phyloP scores from a whole-genome alignment of 2,329 filamentous ascomycete species.

The Laburnicola sp. region DNA sequence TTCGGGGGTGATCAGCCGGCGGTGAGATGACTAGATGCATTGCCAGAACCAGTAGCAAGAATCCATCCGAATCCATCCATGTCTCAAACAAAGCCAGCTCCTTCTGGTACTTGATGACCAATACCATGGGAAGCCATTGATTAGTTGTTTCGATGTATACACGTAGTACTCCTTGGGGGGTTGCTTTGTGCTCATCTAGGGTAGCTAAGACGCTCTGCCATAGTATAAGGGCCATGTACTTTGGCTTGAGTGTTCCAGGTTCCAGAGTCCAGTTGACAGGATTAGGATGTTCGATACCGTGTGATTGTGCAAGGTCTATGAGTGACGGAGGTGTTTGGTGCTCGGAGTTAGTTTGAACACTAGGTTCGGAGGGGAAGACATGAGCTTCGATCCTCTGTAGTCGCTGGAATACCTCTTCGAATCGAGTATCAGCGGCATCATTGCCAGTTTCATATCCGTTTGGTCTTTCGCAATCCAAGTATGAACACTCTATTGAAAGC shows the following conservation, averaged over 20 bases:
- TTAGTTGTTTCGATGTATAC: constrained; percentile 14
- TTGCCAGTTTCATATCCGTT: background rate
- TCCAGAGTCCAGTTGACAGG: constrained; percentile 8
- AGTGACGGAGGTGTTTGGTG: background rate
- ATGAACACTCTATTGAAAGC: constrained; percentile 16
- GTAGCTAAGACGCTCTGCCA: constrained; percentile 13
- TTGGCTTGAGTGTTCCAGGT: constrained; percentile 9
- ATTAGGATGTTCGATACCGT: background rate
- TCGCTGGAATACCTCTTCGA: constrained; percentile 21
- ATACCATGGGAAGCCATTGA: constrained; percentile 21
- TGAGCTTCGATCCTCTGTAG: constrained; percentile 18
- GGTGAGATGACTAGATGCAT: constrained; percentile 20
- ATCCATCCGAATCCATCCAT: constrained; percentile 2
- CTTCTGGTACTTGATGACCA: constrained; percentile 6
- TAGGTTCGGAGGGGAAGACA: constrained; percentile 8
- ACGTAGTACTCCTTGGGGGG: constrained; percentile 2
- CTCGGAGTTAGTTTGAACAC: background rate
- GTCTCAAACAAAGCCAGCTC: constrained; percentile 2
- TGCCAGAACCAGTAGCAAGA: constrained; percentile 15
- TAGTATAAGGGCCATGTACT: constrained; percentile 10
- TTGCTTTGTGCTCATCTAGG: constrained; percentile 13
- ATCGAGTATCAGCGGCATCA: constrained; percentile 10
- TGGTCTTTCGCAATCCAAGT: constrained; percentile 10
- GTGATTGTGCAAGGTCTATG: background rate
- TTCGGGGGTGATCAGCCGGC: constrained; percentile 11